A percentile compares a stretch with the other conserved stretches of the same genome.
Evolutionary conservation across 2,329 filamentous ascomycete genomes (phyloP).

Genomic region (Colletotrichum sp.): DNA sequence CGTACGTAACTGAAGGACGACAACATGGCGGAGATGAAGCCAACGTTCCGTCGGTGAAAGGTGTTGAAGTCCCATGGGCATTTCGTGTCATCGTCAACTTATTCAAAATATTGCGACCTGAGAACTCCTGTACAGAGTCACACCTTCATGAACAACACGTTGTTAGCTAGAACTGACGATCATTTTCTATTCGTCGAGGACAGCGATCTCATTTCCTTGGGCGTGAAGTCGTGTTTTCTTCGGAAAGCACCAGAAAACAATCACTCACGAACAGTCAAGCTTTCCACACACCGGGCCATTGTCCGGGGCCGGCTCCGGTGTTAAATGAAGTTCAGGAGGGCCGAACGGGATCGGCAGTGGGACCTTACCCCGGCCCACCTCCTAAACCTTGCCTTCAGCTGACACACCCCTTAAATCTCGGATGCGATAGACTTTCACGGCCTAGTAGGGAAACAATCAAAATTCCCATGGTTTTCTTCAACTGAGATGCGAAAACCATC

Average conservation of each 20-base stretch:
- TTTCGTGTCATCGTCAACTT: too few species aligned
- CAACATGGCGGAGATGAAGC: too few species aligned
- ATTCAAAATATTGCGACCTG: too few species aligned
- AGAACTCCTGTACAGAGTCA: rapidly evolving
- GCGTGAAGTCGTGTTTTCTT: rapidly evolving
- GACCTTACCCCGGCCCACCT: not conserved
- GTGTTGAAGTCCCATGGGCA: too few species aligned
- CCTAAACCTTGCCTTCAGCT: not conserved
- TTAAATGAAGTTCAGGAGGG: not conserved
- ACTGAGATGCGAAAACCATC: not conserved
- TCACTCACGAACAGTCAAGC: not conserved
- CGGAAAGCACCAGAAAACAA: rapidly evolving
- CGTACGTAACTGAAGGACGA: too few species aligned
- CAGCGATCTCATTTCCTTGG: rapidly evolving
- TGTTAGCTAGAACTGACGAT: not conserved
- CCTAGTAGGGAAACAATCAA: not conserved
- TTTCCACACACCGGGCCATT: not conserved
- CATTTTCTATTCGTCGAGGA: rapidly evolving
- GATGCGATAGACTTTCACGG: not conserved
- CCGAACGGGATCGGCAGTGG: not conserved
- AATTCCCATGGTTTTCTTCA: not conserved
- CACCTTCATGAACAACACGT: not conserved
- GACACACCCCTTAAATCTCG: constrained; percentile 11
- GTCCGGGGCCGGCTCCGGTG: not conserved
- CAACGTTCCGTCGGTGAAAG: too few species aligned